Percentiles rank a stretch among this genome's conserved stretches.
Conservation (phyloP, 148 eudicot species). For the Mesembryanthemum crystallinum region DNA sequence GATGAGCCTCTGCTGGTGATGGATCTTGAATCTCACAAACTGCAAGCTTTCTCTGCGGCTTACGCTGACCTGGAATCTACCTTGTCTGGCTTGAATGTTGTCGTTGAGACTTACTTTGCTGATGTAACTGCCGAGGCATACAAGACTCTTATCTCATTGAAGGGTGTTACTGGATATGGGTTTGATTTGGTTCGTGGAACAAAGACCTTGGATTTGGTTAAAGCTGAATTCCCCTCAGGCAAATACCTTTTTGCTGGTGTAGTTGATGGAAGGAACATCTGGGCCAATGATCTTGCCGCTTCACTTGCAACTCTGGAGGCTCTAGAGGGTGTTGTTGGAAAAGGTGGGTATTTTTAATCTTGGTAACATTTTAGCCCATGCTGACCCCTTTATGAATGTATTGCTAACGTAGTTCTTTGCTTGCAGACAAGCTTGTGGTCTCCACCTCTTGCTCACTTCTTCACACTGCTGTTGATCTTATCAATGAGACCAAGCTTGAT, state of each 20-base stretch:
- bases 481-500: constrained; percentile 87
- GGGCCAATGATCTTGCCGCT: constrained; percentile 88
- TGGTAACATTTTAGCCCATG: background rate
- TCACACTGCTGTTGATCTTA: constrained; percentile 92
- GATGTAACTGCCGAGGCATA: constrained; percentile 75
- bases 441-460: constrained; percentile 97
- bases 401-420: constrained; percentile 12
- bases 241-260: constrained; percentile 93
- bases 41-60: constrained; percentile 81
- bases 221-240: constrained; percentile 71
- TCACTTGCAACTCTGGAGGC: constrained; percentile 56
- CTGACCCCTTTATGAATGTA: background rate
- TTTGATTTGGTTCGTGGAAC: constrained; percentile 87
- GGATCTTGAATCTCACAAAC: constrained; percentile 79
- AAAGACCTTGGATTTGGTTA: constrained; percentile 74
- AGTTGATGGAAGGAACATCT: constrained; percentile 94
- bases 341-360: constrained; percentile 42
- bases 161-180: constrained; percentile 74
- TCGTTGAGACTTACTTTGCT: constrained; percentile 87
- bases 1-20: constrained; percentile 82
- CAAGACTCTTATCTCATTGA: constrained; percentile 66
- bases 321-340: constrained; percentile 73
- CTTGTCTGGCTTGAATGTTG: constrained; percentile 63
- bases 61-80: constrained; percentile 69
- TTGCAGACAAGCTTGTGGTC: constrained; percentile 89